A percentile compares a stretch with the other conserved stretches of the same genome.
phyloP scores from a whole-genome alignment of 805 yeast species.

The Yamadazyma takamatsuzukensis region DNA sequence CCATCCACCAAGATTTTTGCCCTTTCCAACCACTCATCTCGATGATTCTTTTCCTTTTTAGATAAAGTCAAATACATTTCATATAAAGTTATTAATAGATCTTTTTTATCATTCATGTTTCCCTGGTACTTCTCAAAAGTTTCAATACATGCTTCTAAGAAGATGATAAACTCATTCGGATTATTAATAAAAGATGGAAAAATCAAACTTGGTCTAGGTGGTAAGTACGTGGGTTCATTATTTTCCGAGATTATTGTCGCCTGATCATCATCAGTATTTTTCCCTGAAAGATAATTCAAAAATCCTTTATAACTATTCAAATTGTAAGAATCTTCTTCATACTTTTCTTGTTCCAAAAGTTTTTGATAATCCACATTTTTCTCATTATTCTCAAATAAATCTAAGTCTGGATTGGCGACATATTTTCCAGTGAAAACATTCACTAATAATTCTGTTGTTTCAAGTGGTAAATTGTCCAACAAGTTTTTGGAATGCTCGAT shows the following conservation, averaged over 20 bases:
- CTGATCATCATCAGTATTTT: conserved; percentile 13
- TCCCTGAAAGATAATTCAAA: conserved; percentile 24
- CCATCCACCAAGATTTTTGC: conserved; percentile 52
- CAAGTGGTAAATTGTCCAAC: conserved; percentile 67
- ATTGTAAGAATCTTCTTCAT: conserved; percentile 3
- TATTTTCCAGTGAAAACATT: conserved; percentile 87
- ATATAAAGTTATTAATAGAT: conserved; percentile 70
- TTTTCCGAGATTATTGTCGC: conserved; percentile 5
- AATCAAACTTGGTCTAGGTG: conserved; percentile 85
- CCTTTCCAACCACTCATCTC: conserved; percentile 56
- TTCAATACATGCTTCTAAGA: conserved; percentile 85
- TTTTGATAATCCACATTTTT: conserved; percentile 3
- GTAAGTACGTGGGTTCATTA: conserved; percentile 68
- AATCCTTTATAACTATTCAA: conserved; percentile 31
- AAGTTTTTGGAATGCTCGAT: conserved; percentile 62
- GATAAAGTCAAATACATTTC: conserved; percentile 75
- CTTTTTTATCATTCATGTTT: conserved; percentile 61
- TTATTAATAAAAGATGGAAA: conserved; percentile 84
- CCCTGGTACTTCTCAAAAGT: conserved; percentile 77
- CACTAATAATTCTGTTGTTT: conserved; percentile 77
- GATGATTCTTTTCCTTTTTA: conserved; percentile 18
- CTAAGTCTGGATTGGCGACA: conserved; percentile 33
- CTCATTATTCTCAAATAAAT: neutral
- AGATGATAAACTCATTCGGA: conserved; percentile 85
- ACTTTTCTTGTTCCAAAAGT: conserved; percentile 5